Evolutionary conservation across 495 filamentous ascomycete species (phyloP), one percentile per base, ranked within the genome.

Genomic region (Bathelium albidoporum): DNA sequence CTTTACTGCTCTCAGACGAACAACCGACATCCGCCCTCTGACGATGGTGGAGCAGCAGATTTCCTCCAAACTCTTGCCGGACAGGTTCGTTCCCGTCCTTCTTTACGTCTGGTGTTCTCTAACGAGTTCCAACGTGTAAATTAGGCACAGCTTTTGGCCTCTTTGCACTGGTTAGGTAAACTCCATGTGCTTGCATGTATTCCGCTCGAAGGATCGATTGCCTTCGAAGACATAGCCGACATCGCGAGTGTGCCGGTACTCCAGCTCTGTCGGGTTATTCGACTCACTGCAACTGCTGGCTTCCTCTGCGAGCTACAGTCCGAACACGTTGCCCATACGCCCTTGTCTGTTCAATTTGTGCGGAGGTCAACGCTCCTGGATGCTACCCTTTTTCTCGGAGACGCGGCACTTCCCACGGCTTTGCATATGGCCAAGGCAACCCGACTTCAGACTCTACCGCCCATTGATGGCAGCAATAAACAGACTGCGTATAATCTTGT

Each of bases 121-220:
- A 29, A 2, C 9, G 24, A 55, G 9, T 26, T 26, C 20, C 49
- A 59, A 9, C n/a, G n/a, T n/a, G n/a, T 36, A 59, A 5, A 5
- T 5, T 65, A 75, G 75, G 75, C 62, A 58, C 71, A 78, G 62
- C 28, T 78, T 1, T 69, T 78, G 20, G 72, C 77, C 1, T 78
- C 76, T 62, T 49, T 80, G 16, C 65, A 72, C 61, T 80, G 76
- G 77, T 67, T 80, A 14, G 73, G 74, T 2, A 74, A 79, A 36
- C 77, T 76, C 59, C 76, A 78, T 58, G 70, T 80, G 3, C 73
- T 77, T 1, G 76, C 77, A 16, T 76, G 70, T 61, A 76, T 80
- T 18, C 77, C 75, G 0, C 71, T 74, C 2, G 39, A 32, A 18
- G 73, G 70, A 32, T 73, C 66, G 44, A 69, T 75, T n/a, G 67